Evolutionary conservation across 1,139 yeast species (phyloP).

Genomic region (Taiozyma onychis): DNA sequence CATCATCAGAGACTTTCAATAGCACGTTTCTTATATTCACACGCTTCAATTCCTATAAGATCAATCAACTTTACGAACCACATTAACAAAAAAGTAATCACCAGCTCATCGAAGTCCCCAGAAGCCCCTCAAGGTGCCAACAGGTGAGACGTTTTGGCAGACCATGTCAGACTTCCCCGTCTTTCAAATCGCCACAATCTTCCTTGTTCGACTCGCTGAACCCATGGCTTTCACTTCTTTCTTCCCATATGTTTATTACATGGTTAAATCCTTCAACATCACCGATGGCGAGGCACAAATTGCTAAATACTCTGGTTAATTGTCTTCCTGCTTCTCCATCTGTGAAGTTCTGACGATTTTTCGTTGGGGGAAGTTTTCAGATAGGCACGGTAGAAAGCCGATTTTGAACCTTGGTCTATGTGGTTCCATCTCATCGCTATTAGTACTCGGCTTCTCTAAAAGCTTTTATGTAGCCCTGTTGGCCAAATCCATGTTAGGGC

Average conservation of each 20-base stretch:
- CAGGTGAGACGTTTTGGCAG: neutral
- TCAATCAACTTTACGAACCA: neutral
- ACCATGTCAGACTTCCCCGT: neutral
- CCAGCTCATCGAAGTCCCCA: neutral
- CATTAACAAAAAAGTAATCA: neutral
- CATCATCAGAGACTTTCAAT: too few relatives aligned
- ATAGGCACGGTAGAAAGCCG: conserved; percentile 52
- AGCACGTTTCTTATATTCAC: too few relatives aligned
- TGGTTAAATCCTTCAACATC: conserved; percentile 53
- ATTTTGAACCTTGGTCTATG: conserved; percentile 45
- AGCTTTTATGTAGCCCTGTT: conserved; percentile 45
- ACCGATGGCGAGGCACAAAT: conserved; percentile 47
- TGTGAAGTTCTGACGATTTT: conserved; percentile 50
- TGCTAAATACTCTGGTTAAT: conserved; percentile 52
- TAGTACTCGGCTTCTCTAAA: conserved; percentile 47
- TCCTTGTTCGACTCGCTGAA: conserved; percentile 46
- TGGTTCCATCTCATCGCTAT: conserved; percentile 44
- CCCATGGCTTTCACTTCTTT: conserved; percentile 60
- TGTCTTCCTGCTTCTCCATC: conserved; percentile 50
- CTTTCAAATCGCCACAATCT: neutral
- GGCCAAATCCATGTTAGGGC: conserved; percentile 49
- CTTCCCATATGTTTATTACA: conserved; percentile 59
- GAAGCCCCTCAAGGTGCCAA: neutral
- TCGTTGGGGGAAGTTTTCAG: conserved; percentile 54
- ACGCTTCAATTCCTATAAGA: neutral